These are phyloP conservation scores for Lepidium sativum DNA, from an alignment of 345 rosid species.

Conservation along the genomic window DNA sequence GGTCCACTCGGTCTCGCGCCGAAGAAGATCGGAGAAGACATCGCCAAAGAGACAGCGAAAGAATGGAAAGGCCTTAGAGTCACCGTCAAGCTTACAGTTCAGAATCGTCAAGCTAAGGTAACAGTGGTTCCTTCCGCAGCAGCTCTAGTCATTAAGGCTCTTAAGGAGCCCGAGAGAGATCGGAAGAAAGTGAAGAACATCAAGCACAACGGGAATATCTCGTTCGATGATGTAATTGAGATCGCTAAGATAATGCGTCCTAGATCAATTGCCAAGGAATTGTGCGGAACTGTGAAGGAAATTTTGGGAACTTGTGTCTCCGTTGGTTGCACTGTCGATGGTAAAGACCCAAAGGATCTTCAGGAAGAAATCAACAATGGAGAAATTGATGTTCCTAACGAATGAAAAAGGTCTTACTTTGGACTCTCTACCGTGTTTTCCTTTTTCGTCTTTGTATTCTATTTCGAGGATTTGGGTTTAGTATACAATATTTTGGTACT, in stretches of 20 bases:
- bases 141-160: slow-evolving; percentile 50
- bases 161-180: slow-evolving; percentile 57
- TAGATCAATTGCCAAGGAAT: slow-evolving; percentile 52
- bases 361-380: slow-evolving; percentile 46
- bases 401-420: slow-evolving; percentile 16
- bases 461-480: slow-evolving; percentile 8
- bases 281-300: slow-evolving; percentile 49
- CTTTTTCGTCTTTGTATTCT: background rate
- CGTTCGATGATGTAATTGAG: slow-evolving; percentile 53
- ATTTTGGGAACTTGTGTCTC: slow-evolving; percentile 58
- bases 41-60: slow-evolving; percentile 62
- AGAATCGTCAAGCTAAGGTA: slow-evolving; percentile 62
- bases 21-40: slow-evolving; percentile 72
- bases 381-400: slow-evolving; percentile 42
- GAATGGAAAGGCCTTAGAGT: slow-evolving; percentile 67
- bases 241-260: slow-evolving; percentile 44
- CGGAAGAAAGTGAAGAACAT: slow-evolving; percentile 43
- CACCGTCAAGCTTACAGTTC: slow-evolving; percentile 61
- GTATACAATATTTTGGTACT: slow-evolving; percentile 2
- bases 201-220: slow-evolving; percentile 41
- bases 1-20: slow-evolving; percentile 81
- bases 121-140: slow-evolving; percentile 60
- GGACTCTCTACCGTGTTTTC: background rate
- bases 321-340: slow-evolving; percentile 56
- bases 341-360: slow-evolving; percentile 47